A percentile compares a stretch with the other conserved stretches of the same genome.
phyloP scores from a whole-genome alignment of 345 rosid species.

The Sonneratia caseolaris region DNA sequence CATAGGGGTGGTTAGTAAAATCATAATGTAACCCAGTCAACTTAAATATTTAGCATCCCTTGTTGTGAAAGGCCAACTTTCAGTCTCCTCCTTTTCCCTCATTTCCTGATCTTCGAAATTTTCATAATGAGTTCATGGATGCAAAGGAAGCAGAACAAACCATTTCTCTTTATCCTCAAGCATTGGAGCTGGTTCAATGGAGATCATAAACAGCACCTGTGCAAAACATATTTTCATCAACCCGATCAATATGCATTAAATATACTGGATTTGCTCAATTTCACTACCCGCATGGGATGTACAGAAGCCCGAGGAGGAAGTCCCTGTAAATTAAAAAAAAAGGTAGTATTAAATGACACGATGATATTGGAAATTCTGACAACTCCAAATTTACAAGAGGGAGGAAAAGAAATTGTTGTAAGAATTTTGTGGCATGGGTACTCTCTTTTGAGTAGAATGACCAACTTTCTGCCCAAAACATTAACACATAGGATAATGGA shows the following conservation, averaged over 20 bases:
- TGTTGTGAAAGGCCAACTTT: background rate
- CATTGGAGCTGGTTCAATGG: slow-evolving; percentile 98
- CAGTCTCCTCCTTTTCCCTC: background rate
- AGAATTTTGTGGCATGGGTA: background rate
- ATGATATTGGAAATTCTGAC: background rate
- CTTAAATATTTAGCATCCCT: too few relatives aligned
- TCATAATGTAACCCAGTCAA: background rate
- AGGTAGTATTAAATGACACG: background rate
- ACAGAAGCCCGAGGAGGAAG: slow-evolving; percentile 96
- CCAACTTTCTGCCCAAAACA: background rate
- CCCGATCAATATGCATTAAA: background rate
- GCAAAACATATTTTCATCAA: slow-evolving; percentile 12
- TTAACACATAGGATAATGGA: background rate
- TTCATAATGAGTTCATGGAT: background rate
- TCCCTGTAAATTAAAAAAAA: slow-evolving; percentile 42
- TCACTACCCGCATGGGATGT: slow-evolving; percentile 97
- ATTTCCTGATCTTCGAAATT: background rate
- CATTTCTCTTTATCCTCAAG: slow-evolving; percentile 99
- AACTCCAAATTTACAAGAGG: background rate
- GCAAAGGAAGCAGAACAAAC: slow-evolving; percentile 25
- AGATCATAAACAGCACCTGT: slow-evolving; percentile 97
- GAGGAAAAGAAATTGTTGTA: background rate
- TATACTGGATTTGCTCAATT: background rate
- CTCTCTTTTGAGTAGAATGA: background rate
- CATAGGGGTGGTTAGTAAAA: too few relatives aligned